Evolutionary conservation across 2,329 filamentous ascomycete genomes (phyloP).

Genomic region (Ciborinia camelliae): DNA sequence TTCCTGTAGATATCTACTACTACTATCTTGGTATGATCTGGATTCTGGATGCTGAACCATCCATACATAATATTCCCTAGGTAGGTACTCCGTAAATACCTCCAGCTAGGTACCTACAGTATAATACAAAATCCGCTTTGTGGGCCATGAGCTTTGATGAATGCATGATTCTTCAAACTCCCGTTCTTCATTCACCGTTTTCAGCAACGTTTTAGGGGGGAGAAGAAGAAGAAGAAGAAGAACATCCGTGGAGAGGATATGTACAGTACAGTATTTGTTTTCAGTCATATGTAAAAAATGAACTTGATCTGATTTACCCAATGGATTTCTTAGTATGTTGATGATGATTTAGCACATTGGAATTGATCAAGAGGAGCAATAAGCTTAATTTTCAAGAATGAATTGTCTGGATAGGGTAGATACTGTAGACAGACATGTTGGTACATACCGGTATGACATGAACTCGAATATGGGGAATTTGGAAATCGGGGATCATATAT

Average conservation of each 20-base stretch:
- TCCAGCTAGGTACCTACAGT: too few species aligned
- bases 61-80: too few species aligned
- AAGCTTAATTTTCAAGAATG: background rate
- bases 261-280: too few species aligned
- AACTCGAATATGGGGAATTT: background rate
- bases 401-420: background rate
- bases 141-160: constrained; percentile 1
- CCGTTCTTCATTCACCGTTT: constrained; percentile 15
- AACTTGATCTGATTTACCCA: background rate
- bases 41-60: background rate
- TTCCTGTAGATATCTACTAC: constrained; percentile 1
- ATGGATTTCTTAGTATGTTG: background rate
- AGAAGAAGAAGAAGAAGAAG: too few species aligned
- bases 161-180: constrained; percentile 9
- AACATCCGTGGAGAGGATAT: too few species aligned
- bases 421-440: background rate
- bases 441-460: background rate
- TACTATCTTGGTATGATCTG: background rate
- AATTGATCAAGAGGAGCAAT: too few species aligned
- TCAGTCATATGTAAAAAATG: background rate
- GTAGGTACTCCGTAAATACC: too few species aligned
- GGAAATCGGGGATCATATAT: background rate
- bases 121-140: background rate
- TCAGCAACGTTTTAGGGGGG: too few species aligned
- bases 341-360: background rate